Evolutionary conservation across 2,329 filamentous ascomycete genomes (phyloP), one percentile per base, ranked within the genome.

Genomic region (Drechslerella coelobrocha): DNA sequence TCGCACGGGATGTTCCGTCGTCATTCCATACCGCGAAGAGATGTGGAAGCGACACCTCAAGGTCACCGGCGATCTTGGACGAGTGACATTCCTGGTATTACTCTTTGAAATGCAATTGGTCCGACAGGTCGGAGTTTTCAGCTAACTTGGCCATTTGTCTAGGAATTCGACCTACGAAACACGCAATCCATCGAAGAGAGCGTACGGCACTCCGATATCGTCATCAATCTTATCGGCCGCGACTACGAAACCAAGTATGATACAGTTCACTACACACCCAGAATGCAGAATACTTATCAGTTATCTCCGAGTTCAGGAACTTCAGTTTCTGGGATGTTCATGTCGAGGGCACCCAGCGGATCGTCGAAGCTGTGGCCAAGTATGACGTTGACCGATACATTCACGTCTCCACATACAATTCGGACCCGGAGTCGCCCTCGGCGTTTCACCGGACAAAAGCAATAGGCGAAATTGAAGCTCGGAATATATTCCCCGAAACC

Each of bases 31-130:
- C 84, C 89, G 94, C 48, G 94, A 99, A 83, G 94, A 97, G 81
- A 97, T 97, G 92, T 84, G 89, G 76, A 97, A 97, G 85, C 89
- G 94, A 76, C 93, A 97, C 82, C 83, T 99, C 78, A 97, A 97
- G 82, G 88, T 96, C 68, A 85, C 91, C n/a, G 94, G 94, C 81
- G 94, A 99, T 81, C 84, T 99, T 72, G 94, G 94, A 73, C 86
- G 91, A 76, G 85, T 99, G 61, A 83, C 89, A 76, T 97, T 99
- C 80, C 84, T 96, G 76, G 90, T 92, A 81, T 52, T 41, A 19
- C 14, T 8, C 5, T 23, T 14, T 47, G 17, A n/a, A n/a, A n/a
- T n/a, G n/a, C n/a, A n/a, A n/a, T n/a, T n/a, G n/a, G n/a, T n/a
- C n/a, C n/a, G n/a, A n/a, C n/a, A n/a, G n/a, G n/a, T n/a, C n/a